Percentiles rank a stretch among this genome's conserved stretches.
phyloP scores from a whole-genome alignment of 108 stramenopile species.

The Nitzschia palea region DNA sequence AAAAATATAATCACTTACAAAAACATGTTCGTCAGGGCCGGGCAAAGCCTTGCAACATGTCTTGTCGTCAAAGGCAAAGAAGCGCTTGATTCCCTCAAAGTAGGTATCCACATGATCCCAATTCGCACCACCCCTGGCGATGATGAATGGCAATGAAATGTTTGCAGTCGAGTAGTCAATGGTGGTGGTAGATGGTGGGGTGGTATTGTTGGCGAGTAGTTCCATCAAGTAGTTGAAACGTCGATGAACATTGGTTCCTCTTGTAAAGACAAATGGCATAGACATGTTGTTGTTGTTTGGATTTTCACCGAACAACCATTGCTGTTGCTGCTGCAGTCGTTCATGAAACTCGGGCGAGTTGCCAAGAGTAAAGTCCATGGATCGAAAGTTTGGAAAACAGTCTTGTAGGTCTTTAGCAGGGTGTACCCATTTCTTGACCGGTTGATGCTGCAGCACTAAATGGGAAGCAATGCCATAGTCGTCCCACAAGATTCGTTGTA shows the following conservation, averaged over 20 bases:
- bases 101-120: constrained; percentile 14
- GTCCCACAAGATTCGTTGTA: constrained; percentile 22
- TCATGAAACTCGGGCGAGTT: constrained; percentile 16
- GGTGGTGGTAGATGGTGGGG: no score
- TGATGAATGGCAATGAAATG: background rate
- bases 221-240: background rate
- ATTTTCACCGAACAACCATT: background rate
- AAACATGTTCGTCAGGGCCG: constrained; percentile 36
- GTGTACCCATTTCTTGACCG: constrained; percentile 21
- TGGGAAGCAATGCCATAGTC: constrained; percentile 13
- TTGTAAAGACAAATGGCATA: background rate
- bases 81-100: constrained; percentile 7
- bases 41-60: constrained; percentile 21
- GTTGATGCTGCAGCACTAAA: constrained; percentile 27
- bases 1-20: constrained; percentile 1
- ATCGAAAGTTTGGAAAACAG: constrained; percentile 32
- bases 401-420: constrained; percentile 1
- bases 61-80: constrained; percentile 27
- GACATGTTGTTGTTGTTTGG: background rate
- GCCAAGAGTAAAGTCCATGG: constrained; percentile 16
- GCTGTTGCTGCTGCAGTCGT: background rate
- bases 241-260: background rate
- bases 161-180: no score
- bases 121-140: background rate
- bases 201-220: no score